Evolutionary conservation across 768 basidiomycete species (phyloP), one percentile per base, ranked within the genome.

Genomic region (Xanthoconium purpureum): DNA sequence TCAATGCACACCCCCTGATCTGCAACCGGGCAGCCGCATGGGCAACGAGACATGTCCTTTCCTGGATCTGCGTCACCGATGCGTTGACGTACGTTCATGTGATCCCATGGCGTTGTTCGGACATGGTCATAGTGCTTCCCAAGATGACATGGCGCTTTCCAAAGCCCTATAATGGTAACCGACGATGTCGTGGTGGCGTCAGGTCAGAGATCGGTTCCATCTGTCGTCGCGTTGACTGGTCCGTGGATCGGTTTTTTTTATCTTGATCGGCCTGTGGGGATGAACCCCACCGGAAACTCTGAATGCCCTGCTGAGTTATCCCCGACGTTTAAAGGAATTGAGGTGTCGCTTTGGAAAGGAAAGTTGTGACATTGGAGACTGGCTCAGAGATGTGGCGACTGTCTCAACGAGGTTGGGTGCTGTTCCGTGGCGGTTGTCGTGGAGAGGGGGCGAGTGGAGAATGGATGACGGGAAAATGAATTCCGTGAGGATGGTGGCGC

Each of bases 1-100:
- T n/a, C 18, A 17, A 37, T 50, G 18, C 13, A n/a, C 18, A 10
- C n/a, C 47, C 47, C 45, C 45, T 52, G 56, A 59, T 59, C 45
- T 59, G 40, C 50, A 11, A 36, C 47, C 29, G 37, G 24, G 4
- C 18, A 2, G n/a, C 18, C 10, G 7, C 45, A 59, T 58, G 38
- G 38, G 36, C n/a, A 5, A 37, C 24, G 24, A 24, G 35, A 17
- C 20, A 12, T 29, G 28, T 8, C 14, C 6, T n/a, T n/a, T 20
- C 35, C 15, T 20, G 56, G 33, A 57, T 57, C 29, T 33, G 32
- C 52, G 24, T n/a, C 39, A 6, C 39, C 46, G 39, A 57, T 36
- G 28, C 33, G 29, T 48, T 48, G 52, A 36, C 38, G 39, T 42
- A 43, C 35, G 10, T 18, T 7, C 28, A 3, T 46, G 38, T 29